Conservation (phyloP, 2,329 filamentous ascomycete genomes). For the Colletotrichum lini region DNA sequence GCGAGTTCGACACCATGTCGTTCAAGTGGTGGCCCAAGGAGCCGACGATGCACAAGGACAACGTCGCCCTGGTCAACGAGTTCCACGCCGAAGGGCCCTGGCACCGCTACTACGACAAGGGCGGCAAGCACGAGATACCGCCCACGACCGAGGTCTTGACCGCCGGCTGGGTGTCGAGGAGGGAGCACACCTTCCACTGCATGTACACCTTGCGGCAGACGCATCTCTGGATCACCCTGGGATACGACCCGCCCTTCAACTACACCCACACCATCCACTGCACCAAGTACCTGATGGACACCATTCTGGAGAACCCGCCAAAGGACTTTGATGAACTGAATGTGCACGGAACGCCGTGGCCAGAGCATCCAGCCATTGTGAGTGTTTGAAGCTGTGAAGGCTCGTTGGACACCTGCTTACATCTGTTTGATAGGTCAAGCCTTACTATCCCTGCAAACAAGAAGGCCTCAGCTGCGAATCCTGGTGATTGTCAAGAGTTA, state of each 20-base stretch:
- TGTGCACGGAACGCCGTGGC: not conserved
- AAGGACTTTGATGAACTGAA: not conserved
- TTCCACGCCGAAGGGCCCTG: not conserved
- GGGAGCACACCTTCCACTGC: not conserved
- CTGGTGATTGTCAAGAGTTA: not conserved
- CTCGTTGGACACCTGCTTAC: not conserved
- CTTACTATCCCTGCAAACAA: slow-evolving; percentile 35
- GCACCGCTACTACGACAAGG: not conserved
- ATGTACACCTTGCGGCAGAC: not conserved
- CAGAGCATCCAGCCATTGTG: slow-evolving; percentile 32
- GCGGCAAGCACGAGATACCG: not conserved
- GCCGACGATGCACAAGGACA: not conserved
- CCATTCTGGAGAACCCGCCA: not conserved
- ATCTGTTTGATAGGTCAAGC: slow-evolving; percentile 11
- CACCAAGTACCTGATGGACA: not conserved
- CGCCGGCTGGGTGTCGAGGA: not conserved
- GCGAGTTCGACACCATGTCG: not conserved
- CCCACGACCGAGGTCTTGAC: not conserved
- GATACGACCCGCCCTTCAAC: not conserved
- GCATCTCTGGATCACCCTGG: not conserved
- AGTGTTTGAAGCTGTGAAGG: not conserved
- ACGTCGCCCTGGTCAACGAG: not conserved
- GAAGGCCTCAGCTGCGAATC: slow-evolving; percentile 34
- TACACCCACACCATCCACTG: not conserved
- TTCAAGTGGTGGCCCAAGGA: not conserved